phyloP scores from a whole-genome alignment of 805 yeast genomes.

The Cyberlindnera maritima region DNA sequence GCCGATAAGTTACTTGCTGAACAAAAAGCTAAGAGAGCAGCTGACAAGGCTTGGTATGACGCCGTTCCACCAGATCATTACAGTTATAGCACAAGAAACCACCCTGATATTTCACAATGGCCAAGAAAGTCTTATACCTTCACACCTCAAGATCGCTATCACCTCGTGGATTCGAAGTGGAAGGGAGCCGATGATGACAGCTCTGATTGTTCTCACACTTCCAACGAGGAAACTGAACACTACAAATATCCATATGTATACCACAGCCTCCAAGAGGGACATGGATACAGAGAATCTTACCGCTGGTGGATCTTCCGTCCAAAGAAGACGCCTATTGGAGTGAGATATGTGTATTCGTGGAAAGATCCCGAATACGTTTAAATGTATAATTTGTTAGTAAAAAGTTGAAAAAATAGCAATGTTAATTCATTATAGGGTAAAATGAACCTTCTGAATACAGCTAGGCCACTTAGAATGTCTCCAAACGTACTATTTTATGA shows the following conservation, averaged over 20 bases:
- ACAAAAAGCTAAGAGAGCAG: background rate
- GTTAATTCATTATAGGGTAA: too few relatives aligned
- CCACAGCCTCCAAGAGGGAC: background rate
- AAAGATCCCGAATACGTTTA: background rate
- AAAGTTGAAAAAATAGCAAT: too few relatives aligned
- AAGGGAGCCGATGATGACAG: background rate
- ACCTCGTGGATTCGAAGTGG: background rate
- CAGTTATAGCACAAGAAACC: background rate
- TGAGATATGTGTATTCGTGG: background rate
- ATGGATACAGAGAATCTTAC: background rate
- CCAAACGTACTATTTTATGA: too few relatives aligned
- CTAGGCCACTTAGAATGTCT: background rate
- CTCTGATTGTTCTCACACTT: background rate
- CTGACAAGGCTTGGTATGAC: background rate
- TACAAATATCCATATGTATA: background rate
- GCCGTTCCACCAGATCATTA: background rate
- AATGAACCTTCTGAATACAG: too few relatives aligned
- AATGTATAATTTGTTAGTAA: too few relatives aligned
- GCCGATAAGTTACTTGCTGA: background rate
- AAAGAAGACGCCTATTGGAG: background rate
- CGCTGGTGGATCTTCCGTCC: constrained; percentile 1
- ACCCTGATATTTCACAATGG: background rate
- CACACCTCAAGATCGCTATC: background rate
- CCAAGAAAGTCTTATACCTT: background rate
- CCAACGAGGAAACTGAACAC: background rate